Evolutionary conservation across 306 rosid genomes (phyloP).

Genomic region (Mimosa pudica): DNA sequence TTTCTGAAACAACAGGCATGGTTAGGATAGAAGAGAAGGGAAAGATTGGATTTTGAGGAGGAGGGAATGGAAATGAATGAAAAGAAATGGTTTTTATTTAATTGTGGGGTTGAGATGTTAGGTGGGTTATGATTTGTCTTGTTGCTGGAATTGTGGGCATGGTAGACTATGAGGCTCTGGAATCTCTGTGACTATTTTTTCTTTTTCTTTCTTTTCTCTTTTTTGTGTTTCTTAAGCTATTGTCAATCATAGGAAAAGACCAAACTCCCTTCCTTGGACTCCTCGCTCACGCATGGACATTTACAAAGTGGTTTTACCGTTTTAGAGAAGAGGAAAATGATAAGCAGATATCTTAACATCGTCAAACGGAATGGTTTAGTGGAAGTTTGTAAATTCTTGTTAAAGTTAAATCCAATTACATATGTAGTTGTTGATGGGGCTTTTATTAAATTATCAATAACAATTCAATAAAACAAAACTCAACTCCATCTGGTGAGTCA

Average conservation of each 20-base stretch:
- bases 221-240: slow-evolving; percentile 52
- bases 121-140: slow-evolving; percentile 75
- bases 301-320: no score
- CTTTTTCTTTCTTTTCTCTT: slow-evolving; percentile 27
- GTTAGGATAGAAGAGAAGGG: slow-evolving; percentile 13
- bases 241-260: slow-evolving; percentile 34
- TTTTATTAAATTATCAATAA: no score
- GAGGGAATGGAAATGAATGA: neutral
- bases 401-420: no score
- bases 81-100: neutral
- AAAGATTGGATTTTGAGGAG: slow-evolving; percentile 18
- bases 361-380: no score
- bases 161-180: slow-evolving; percentile 40
- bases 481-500: no score
- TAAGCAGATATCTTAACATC: no score
- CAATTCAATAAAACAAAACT: no score
- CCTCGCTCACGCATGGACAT: slow-evolving; percentile 1
- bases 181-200: slow-evolving; percentile 60
- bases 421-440: no score
- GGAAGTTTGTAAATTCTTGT: no score
- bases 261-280: slow-evolving; percentile 9
- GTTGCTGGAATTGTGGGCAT: slow-evolving; percentile 58
- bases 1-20: slow-evolving; percentile 64
- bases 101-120: slow-evolving; percentile 41
- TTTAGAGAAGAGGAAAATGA: no score